Evolutionary conservation across 805 yeast genomes (phyloP), one percentile per base, ranked within the genome.

Genomic region (Ogataea paradorogensis): DNA sequence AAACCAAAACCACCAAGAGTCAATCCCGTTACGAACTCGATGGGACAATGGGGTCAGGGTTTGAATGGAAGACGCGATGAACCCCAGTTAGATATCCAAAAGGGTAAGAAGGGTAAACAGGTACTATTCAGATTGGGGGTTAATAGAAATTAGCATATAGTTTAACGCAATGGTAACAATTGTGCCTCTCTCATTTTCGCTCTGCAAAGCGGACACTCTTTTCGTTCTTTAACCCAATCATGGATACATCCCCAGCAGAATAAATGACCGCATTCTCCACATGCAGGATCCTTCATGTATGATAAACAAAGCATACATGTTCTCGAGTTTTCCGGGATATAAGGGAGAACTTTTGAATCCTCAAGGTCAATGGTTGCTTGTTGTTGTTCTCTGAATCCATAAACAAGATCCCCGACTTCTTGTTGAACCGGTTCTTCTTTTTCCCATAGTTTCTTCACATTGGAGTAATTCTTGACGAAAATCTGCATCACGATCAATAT

Each of bases 121-220:
- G 52, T 77, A 13, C 57, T 78, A 20, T 73, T 75, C 49, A 74
- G 71, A 39, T 63, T 72, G 34, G 82, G 82, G 40, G 66, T 71
- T 14, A 32, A 38, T 32, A 38, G 42, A 38, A 38, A 38, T 14
- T 38, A 23, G 36, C 24, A 27, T 22, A 27, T 22, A 22, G 30
- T 10, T 50, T 48, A 73, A 38, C 73, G 65, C 37, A 84, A 57
- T 1, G 86, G 80, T 29, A 87, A 63, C 36, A 87, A 56, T 46
- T 79, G 76, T 58, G 80, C 82, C 51, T 74, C 82, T 21, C 70
- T 64, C 35, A 87, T 73, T 16, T 67, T 71, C 48, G 83, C 93
- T 38, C 98, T 64, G 56, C 98, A 93, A 20, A 93, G 66, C 0
- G 99, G 98, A 58, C 99, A 91, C 55, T 89, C 96, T 0, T 88